phyloP scores from a whole-genome alignment of 2,329 filamentous ascomycete species.

The Teratosphaeria pseudoeucalypti region DNA sequence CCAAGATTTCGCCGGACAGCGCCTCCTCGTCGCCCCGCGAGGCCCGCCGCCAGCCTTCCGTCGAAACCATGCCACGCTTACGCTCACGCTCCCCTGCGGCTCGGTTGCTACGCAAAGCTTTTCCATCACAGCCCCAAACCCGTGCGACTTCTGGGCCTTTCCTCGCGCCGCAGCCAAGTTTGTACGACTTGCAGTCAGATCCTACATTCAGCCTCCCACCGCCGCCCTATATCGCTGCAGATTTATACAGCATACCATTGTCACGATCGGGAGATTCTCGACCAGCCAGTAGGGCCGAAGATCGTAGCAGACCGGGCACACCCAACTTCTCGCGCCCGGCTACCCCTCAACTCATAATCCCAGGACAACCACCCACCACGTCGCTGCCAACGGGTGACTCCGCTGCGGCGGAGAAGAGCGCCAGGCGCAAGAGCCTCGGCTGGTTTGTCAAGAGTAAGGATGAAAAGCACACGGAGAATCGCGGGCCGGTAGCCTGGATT shows the following conservation, averaged over 20 bases:
- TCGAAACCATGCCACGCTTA: neutral
- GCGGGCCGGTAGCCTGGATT: slow-evolving; percentile 45
- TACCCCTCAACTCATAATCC: slow-evolving; percentile 2
- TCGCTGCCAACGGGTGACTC: neutral
- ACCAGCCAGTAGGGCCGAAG: neutral
- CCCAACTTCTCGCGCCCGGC: slow-evolving; percentile 3
- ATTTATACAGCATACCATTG: neutral
- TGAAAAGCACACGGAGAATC: slow-evolving; percentile 13
- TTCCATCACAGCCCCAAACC: neutral
- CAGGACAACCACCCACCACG: neutral
- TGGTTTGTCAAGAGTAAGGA: slow-evolving; percentile 24
- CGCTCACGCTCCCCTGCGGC: neutral
- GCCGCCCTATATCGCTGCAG: neutral
- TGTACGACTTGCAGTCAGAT: neutral
- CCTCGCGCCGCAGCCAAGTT: neutral
- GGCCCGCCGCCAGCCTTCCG: neutral
- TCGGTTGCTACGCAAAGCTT: neutral
- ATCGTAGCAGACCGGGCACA: slow-evolving; percentile 2
- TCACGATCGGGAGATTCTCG: neutral
- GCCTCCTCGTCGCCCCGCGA: neutral
- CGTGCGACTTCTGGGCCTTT: neutral
- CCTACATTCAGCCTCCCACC: neutral
- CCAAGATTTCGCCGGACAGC: neutral
- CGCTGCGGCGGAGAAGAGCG: slow-evolving; percentile 1
- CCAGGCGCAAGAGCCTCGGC: slow-evolving; percentile 20